Conservation (phyloP, 805 yeast genomes). For the Priceomyces medius region DNA sequence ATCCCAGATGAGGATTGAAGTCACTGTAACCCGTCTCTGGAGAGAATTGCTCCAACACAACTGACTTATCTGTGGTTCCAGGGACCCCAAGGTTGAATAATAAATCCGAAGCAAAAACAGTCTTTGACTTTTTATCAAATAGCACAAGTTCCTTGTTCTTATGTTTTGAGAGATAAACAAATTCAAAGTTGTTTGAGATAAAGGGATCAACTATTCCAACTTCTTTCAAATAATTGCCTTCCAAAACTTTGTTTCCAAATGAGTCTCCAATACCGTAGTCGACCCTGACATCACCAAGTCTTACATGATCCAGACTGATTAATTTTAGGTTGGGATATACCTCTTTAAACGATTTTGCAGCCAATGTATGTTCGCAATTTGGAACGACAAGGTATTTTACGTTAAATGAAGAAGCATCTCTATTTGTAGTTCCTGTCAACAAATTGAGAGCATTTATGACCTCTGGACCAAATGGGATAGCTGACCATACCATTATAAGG, state of each 20-base stretch:
- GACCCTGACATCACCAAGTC: slow-evolving; percentile 32
- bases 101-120: slow-evolving; percentile 53
- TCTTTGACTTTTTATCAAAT: slow-evolving; percentile 42
- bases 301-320: slow-evolving; percentile 44
- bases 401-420: slow-evolving; percentile 18
- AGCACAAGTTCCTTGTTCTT: slow-evolving; percentile 51
- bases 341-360: slow-evolving; percentile 47
- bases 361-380: slow-evolving; percentile 59
- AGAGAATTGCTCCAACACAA: slow-evolving; percentile 35
- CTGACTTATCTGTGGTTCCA: slow-evolving; percentile 1
- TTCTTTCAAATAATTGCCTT: slow-evolving; percentile 14
- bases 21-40: slow-evolving; percentile 41
- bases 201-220: slow-evolving; percentile 30
- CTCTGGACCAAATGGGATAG: slow-evolving; percentile 52
- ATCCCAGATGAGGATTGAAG: slow-evolving; percentile 44
- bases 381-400: slow-evolving; percentile 52
- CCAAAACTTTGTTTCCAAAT: slow-evolving; percentile 25
- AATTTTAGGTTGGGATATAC: slow-evolving; percentile 46
- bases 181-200: slow-evolving; percentile 40
- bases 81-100: slow-evolving; percentile 48
- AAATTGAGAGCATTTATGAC: slow-evolving; percentile 36
- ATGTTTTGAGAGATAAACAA: slow-evolving; percentile 50
- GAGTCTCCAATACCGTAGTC: slow-evolving; percentile 35
- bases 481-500: slow-evolving; percentile 49
- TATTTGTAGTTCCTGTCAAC: slow-evolving; percentile 23